Conservation (phyloP, 106 monocot species). For the Dioscorea dumetorum region DNA sequence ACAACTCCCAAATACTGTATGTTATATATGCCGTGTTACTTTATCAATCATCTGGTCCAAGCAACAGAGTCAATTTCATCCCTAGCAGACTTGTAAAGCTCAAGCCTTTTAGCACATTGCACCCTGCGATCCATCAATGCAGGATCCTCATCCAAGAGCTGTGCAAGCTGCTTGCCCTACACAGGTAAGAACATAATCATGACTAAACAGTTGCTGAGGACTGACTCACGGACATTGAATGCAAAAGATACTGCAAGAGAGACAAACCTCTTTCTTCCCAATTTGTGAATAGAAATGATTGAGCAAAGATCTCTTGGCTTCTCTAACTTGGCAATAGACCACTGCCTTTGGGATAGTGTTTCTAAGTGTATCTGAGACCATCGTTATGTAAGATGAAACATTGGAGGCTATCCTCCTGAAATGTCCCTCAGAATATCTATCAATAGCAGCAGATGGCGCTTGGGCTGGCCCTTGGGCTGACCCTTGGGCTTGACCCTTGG, state of each 20-base stretch:
- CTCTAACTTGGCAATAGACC: slow-evolving; percentile 87
- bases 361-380: slow-evolving; percentile 62
- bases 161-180: slow-evolving; percentile 71
- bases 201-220: background rate
- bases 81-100: slow-evolving; percentile 67
- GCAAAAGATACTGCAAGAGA: background rate
- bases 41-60: slow-evolving; percentile 47
- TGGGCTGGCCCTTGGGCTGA: too few relatives aligned
- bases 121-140: slow-evolving; percentile 64
- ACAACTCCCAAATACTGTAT: too few relatives aligned
- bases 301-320: slow-evolving; percentile 73
- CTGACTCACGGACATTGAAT: background rate
- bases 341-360: slow-evolving; percentile 72
- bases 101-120: slow-evolving; percentile 73
- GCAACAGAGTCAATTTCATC: slow-evolving; percentile 71
- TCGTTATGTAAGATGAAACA: slow-evolving; percentile 63
- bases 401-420: slow-evolving; percentile 86
- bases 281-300: slow-evolving; percentile 65
- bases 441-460: slow-evolving; percentile 17
- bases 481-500: too few relatives aligned
- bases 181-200: background rate
- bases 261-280: slow-evolving; percentile 43
- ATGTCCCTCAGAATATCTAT: slow-evolving; percentile 65
- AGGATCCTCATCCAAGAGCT: slow-evolving; percentile 81
- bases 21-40: too few relatives aligned